Evolutionary conservation across 306 rosid genomes (phyloP), one percentile per base, ranked within the genome.

Genomic region (Pueraria montana): DNA sequence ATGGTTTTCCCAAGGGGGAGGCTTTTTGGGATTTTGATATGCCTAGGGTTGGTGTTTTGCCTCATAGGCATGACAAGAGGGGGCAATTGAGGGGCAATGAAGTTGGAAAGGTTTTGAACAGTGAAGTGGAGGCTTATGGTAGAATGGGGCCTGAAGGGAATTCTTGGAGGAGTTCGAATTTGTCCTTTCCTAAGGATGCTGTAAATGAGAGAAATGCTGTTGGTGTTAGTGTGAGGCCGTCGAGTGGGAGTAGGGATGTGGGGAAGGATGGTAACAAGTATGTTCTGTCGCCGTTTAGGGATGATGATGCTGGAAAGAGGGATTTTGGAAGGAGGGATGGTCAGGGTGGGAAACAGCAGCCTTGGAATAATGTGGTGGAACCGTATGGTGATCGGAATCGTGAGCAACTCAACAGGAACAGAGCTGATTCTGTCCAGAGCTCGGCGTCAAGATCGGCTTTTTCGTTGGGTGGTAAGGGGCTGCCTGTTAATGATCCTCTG

Each of bases 11-110:
- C 4, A 93, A 88, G 80, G 82, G 81, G 1, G 96, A 96, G 59
- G 87, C 91, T 72, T 91, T 70, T 78, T 92, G 98, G 99, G 97
- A 92, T 83, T 88, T 93, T 79, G 98, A 93, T 83, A 84, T 92
- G 89, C 99, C 98, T 24, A 90, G 96, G 79, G 86, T 90, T 66
- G 86, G 92, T 30, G 77, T 86, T 69, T 81, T 87, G 84, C 96
- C 94, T 7, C 92, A 89, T 69, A 95, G 90, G 88, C 91, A 85
- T 45, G 93, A 92, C 69, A 86, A 90, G 86, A 78, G 92, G 91
- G 92, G 87, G 87, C 91, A 74, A 70, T 10, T 72, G 76, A 73
- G 86, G 84, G 96, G 93, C 92, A 75, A 88, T 91, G 99, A 93
- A 83, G 82, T 91, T 82, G 94, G 97, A 53, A 93, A 88, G 84